Base-by-base conservation (phyloP, 306 rosid genomes). In the Fagus crenata region DNA sequence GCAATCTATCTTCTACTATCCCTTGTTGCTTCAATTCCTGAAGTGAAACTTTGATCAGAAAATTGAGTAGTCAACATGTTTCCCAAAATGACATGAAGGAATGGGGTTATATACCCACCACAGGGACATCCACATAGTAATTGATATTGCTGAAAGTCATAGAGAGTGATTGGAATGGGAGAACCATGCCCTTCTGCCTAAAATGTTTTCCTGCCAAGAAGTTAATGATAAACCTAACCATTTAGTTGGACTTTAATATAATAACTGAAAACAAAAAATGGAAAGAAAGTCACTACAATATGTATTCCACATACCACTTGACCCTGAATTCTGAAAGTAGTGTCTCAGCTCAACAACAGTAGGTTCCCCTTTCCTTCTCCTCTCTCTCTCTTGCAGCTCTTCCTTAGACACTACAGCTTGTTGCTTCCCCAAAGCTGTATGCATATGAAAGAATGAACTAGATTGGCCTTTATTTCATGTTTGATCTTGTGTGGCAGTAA, bases 1-100 rank as follows among this genome's bases (percentile, higher is more conserved):
- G 97, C 79, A 93, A 73, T 83, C 84, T 92, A 49, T 93, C 96
- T 87, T 92, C 98, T 56, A 64, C 56, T 81, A 93, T 77, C 78
- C 98, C 98, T 89, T 93, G 89, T 75, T 93, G 98, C 82, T 93
- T 93, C 87, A 93, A 68, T 86, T 93, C 97, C 98, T 93, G 84
- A 83, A 84, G 82, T 74, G 84, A 79, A 74, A 82, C 80, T 74
- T 81, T 74, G 82, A 73, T 86, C 68, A 88, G 85, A 84, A 68
- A 71, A 71, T 42, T 59, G 51, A 46, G 14, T 67, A 77, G 77
- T 60, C 70, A 63, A 80, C 64, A 82, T 41, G 68, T 70, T 80
- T 78, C 65, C 32, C 37, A 49, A 58, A 77, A 35, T 74, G 70
- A 49, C 72, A 46, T 14, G 3, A 7, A 36, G 59, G 75, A 8